Percentiles rank a stretch among this genome's conserved stretches.
phyloP scores from a whole-genome alignment of 2,329 filamentous ascomycete genomes.

The Hypoxylon sp. region DNA sequence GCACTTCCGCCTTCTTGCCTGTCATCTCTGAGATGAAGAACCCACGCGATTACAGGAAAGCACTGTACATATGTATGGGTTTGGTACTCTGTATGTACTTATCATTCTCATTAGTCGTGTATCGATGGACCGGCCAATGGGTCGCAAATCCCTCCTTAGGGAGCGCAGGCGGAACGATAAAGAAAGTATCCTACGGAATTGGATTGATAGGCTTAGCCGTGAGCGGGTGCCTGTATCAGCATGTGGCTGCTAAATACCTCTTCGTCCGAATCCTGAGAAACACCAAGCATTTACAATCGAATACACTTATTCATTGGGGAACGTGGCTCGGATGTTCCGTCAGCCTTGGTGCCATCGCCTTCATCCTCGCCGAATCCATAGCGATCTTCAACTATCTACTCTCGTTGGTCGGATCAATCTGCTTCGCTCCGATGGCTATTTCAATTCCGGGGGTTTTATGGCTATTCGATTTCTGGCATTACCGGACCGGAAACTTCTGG shows the following conservation, averaged over 20 bases:
- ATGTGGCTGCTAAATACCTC: slow-evolving; percentile 55
- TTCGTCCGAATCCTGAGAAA: slow-evolving; percentile 55
- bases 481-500: slow-evolving; percentile 48
- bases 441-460: slow-evolving; percentile 56
- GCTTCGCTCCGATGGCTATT: slow-evolving; percentile 56
- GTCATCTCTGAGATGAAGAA: slow-evolving; percentile 76
- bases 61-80: slow-evolving; percentile 71
- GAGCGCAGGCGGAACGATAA: slow-evolving; percentile 70
- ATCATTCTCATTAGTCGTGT: slow-evolving; percentile 72
- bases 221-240: slow-evolving; percentile 52
- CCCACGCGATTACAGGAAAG: slow-evolving; percentile 72
- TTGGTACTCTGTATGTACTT: slow-evolving; percentile 71
- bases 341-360: slow-evolving; percentile 44
- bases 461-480: slow-evolving; percentile 56
- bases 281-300: slow-evolving; percentile 52
- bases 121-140: slow-evolving; percentile 73
- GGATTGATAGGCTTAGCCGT: slow-evolving; percentile 69
- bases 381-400: slow-evolving; percentile 55
- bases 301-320: slow-evolving; percentile 52
- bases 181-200: slow-evolving; percentile 74
- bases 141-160: slow-evolving; percentile 74
- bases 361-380: slow-evolving; percentile 49
- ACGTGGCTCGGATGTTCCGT: slow-evolving; percentile 52
- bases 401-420: slow-evolving; percentile 54
- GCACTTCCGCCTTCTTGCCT: slow-evolving; percentile 73